A percentile compares a stretch with the other conserved stretches of the same genome.
phyloP scores from a whole-genome alignment of 768 basidiomycete genomes.

The Hygrophoropsis aurantiaca region DNA sequence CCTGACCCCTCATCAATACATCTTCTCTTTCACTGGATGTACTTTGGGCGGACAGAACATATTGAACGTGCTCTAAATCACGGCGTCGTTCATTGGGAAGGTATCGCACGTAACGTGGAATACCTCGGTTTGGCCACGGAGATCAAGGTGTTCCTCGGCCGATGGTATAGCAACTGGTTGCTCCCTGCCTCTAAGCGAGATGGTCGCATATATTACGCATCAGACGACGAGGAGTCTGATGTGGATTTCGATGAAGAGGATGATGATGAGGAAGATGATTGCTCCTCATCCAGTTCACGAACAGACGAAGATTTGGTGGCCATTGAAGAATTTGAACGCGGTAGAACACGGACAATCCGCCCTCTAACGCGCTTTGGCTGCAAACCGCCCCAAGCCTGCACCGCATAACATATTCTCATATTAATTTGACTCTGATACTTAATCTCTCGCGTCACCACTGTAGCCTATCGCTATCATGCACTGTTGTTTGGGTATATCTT shows the following conservation, averaged over 20 bases:
- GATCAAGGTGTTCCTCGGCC: conserved; percentile 74
- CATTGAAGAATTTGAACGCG: conserved; percentile 40
- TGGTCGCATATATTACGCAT: conserved; percentile 19
- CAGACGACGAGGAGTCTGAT: conserved; percentile 38
- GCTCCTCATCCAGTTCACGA: conserved; percentile 35
- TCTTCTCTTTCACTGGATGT: conserved; percentile 77
- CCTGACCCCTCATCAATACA: conserved; percentile 74
- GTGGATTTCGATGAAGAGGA: conserved; percentile 26
- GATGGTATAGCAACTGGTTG: conserved; percentile 72
- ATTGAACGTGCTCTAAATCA: conserved; percentile 69
- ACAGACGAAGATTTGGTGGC: conserved; percentile 37
- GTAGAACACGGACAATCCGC: conserved; percentile 40
- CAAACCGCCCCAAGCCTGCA: conserved; percentile 21
- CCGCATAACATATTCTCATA: conserved; percentile 4
- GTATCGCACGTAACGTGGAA: conserved; percentile 85
- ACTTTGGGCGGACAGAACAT: conserved; percentile 66
- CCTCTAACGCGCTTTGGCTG: conserved; percentile 34
- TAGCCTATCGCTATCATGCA: conserved; percentile 4
- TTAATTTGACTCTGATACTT: no score
- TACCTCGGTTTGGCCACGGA: conserved; percentile 77
- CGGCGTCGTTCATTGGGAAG: conserved; percentile 77
- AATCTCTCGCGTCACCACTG: conserved; percentile 5
- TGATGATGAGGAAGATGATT: conserved; percentile 19
- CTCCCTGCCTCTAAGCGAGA: conserved; percentile 32
- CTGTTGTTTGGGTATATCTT: conserved; percentile 8